Conservation (phyloP, 2,329 filamentous ascomycete species). For the Emmonsia crescens region DNA sequence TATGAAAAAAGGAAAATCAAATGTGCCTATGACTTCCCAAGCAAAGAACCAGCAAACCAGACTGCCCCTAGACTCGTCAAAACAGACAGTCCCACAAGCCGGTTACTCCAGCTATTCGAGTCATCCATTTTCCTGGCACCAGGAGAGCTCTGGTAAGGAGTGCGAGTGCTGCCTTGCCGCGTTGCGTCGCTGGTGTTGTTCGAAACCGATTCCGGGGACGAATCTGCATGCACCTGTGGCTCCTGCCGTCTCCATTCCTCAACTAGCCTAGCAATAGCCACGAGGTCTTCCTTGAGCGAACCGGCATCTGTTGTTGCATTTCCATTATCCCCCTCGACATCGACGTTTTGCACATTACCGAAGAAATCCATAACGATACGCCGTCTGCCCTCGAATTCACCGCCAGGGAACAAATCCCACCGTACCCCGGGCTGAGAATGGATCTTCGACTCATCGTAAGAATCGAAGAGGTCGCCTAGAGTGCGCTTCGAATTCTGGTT, state of each 20-base stretch:
- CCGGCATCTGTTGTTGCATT: slow-evolving; percentile 42
- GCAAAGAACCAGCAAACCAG: slow-evolving; percentile 17
- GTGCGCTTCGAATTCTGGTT: slow-evolving; percentile 81
- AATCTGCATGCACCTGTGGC: slow-evolving; percentile 2
- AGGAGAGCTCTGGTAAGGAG: slow-evolving; percentile 2
- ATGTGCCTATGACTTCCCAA: slow-evolving; percentile 1
- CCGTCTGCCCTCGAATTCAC: slow-evolving; percentile 63
- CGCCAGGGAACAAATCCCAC: slow-evolving; percentile 89
- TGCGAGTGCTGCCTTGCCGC: background rate
- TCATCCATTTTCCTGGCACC: slow-evolving; percentile 16
- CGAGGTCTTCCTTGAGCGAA: slow-evolving; percentile 56
- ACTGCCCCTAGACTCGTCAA: slow-evolving; percentile 19
- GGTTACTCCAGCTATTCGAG: slow-evolving; percentile 16
- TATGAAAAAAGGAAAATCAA: background rate
- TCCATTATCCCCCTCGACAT: slow-evolving; percentile 56
- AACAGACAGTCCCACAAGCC: slow-evolving; percentile 18
- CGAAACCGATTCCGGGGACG: slow-evolving; percentile 14
- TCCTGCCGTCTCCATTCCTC: slow-evolving; percentile 40
- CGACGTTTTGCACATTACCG: slow-evolving; percentile 94
- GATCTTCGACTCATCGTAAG: slow-evolving; percentile 89
- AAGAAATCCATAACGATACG: slow-evolving; percentile 94
- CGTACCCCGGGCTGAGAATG: slow-evolving; percentile 84
- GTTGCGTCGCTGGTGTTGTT: background rate
- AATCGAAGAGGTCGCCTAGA: slow-evolving; percentile 88
- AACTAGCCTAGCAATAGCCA: slow-evolving; percentile 55